phyloP scores from a whole-genome alignment of 345 rosid genomes.

The Boechera stricta region DNA sequence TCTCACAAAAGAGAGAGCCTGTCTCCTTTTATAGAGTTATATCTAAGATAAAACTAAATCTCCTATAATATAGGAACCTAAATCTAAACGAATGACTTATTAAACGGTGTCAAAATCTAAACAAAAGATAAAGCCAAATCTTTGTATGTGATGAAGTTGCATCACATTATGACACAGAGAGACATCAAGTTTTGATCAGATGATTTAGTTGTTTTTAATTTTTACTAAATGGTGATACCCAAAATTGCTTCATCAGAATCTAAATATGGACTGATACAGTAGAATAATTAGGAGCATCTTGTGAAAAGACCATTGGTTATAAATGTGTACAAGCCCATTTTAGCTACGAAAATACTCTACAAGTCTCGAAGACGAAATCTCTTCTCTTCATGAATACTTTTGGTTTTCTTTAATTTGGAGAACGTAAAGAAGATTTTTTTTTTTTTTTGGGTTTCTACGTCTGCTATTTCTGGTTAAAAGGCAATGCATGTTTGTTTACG shows the following conservation, averaged over 20 bases:
- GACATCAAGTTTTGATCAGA: slow-evolving; percentile 6
- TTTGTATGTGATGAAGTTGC: no score
- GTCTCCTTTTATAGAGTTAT: no score
- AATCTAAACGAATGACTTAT: no score
- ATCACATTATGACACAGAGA: neutral
- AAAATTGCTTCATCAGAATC: slow-evolving; percentile 18
- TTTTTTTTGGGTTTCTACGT: neutral
- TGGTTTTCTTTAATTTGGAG: neutral
- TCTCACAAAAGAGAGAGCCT: no score
- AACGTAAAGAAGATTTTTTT: neutral
- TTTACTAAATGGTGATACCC: neutral
- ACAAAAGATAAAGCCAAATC: no score
- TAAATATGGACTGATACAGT: neutral
- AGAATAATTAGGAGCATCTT: neutral
- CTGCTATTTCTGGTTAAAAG: slow-evolving; percentile 4
- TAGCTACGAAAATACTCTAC: neutral
- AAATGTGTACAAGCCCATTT: neutral
- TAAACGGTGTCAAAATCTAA: no score
- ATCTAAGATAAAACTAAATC: no score
- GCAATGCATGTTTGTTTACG: no score
- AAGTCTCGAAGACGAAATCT: neutral
- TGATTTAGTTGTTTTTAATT: slow-evolving; percentile 3
- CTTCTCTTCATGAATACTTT: neutral
- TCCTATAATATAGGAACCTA: no score
- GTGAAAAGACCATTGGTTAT: neutral